Evolutionary conservation across 2,329 filamentous ascomycete species (phyloP).

Genomic region (Didymella lethalis): DNA sequence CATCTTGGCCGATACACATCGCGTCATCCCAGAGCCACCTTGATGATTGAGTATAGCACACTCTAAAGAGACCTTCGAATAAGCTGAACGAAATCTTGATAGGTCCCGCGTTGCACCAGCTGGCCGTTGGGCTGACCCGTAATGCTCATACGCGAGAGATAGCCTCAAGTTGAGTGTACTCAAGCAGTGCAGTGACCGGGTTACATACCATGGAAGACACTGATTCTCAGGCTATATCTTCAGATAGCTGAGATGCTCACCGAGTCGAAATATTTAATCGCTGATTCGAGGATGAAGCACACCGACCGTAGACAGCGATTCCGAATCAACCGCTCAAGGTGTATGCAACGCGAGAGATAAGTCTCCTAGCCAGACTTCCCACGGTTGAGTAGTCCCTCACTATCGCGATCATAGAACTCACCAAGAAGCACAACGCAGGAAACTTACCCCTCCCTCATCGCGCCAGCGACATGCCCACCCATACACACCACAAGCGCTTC

Average conservation of each 20-base stretch:
- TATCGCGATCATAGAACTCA: too few species aligned
- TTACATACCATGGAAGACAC: background rate
- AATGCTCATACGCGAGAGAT: background rate
- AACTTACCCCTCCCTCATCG: too few species aligned
- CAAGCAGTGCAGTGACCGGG: background rate
- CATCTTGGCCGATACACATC: background rate
- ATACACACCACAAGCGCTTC: too few species aligned
- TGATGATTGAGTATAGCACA: background rate
- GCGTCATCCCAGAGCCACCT: background rate
- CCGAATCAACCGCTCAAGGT: background rate
- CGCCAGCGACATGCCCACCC: too few species aligned
- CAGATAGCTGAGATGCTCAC: background rate
- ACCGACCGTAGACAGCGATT: too few species aligned
- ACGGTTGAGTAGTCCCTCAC: too few species aligned
- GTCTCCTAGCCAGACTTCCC: too few species aligned
- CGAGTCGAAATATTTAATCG: background rate
- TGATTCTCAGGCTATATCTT: background rate
- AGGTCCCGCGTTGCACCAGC: background rate
- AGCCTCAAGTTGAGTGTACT: background rate
- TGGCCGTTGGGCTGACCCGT: rapidly evolving
- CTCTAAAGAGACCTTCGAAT: background rate
- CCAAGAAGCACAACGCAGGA: too few species aligned
- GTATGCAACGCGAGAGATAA: too few species aligned
- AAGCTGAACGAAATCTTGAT: background rate
- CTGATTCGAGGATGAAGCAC: background rate